phyloP scores from a whole-genome alignment of 2,329 filamentous ascomycete species.

The Curvularia spicifera region DNA sequence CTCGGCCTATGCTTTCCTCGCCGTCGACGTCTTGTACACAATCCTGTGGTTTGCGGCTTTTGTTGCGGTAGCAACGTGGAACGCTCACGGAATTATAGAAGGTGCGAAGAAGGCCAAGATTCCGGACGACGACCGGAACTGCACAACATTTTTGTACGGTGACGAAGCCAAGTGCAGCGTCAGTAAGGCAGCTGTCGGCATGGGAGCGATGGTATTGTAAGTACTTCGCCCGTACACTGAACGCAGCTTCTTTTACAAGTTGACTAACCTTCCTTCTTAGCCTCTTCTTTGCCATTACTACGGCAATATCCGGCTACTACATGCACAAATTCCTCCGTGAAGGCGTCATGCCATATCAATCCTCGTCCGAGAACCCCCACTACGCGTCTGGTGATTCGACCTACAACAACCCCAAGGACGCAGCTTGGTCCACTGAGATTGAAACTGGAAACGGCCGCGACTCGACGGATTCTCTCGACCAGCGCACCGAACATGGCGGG shows the following conservation, averaged over 20 bases:
- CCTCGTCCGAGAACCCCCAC: constrained; percentile 53
- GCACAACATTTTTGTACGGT: constrained; percentile 63
- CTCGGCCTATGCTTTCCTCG: constrained; percentile 65
- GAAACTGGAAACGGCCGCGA: constrained; percentile 49
- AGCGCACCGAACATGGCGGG: constrained; percentile 47
- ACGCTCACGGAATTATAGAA: constrained; percentile 60
- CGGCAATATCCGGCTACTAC: constrained; percentile 61
- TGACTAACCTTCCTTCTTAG: constrained; percentile 40
- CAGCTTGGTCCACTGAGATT: constrained; percentile 54
- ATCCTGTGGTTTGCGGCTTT: constrained; percentile 67
- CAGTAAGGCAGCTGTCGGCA: constrained; percentile 61
- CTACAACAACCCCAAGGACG: constrained; percentile 43
- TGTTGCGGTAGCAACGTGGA: constrained; percentile 63
- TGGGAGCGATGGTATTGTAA: constrained; percentile 65
- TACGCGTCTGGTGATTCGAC: constrained; percentile 44
- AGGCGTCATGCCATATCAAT: constrained; percentile 59
- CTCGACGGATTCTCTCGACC: constrained; percentile 52
- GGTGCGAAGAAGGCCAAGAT: constrained; percentile 54
- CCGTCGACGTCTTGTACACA: constrained; percentile 59
- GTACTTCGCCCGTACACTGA: constrained; percentile 23
- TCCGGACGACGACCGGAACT: constrained; percentile 54
- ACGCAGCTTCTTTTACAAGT: background rate
- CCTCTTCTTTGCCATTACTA: constrained; percentile 61
- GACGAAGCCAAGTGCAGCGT: constrained; percentile 62
- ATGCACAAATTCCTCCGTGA: constrained; percentile 63